phyloP scores from a whole-genome alignment of 805 yeast species.

The Jamesozyma gamospora region DNA sequence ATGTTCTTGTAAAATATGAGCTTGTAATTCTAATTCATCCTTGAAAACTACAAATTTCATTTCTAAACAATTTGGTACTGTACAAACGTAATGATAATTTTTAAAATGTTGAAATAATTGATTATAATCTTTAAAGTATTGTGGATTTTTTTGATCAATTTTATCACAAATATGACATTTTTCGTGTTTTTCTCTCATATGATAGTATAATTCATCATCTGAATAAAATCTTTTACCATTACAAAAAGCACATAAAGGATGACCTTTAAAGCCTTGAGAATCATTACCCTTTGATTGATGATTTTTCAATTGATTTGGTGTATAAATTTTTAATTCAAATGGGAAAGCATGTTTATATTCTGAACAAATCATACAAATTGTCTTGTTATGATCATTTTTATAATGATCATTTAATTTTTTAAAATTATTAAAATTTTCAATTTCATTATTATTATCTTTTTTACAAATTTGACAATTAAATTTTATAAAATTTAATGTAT shows the following conservation, averaged over 20 bases:
- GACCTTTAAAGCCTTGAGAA: conserved; percentile 52
- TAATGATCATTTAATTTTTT: conserved; percentile 57
- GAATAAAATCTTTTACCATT: conserved; percentile 67
- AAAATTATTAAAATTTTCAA: conserved; percentile 35
- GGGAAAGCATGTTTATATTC: conserved; percentile 70
- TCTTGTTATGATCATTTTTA: conserved; percentile 49
- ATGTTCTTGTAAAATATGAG: conserved; percentile 82
- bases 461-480: conserved; percentile 47
- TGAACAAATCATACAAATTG: conserved; percentile 68
- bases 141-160: conserved; percentile 48
- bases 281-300: conserved; percentile 71
- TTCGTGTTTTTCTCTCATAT: conserved; percentile 77
- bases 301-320: conserved; percentile 48
- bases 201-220: conserved; percentile 74
- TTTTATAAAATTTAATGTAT: conserved; percentile 42
- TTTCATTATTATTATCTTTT: conserved; percentile 4
- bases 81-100: conserved; percentile 65
- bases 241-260: conserved; percentile 82
- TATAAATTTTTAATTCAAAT: conserved; percentile 53
- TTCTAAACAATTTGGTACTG: conserved; percentile 68
- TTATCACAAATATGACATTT: conserved; percentile 85
- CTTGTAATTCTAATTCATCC: conserved; percentile 75
- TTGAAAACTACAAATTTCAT: conserved; percentile 86
- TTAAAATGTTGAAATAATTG: conserved; percentile 66
- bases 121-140: conserved; percentile 70